Percentiles rank a stretch among this genome's conserved stretches.
phyloP scores from a whole-genome alignment of 2,329 filamentous ascomycete genomes.

The Pestalotiopsis sp. region DNA sequence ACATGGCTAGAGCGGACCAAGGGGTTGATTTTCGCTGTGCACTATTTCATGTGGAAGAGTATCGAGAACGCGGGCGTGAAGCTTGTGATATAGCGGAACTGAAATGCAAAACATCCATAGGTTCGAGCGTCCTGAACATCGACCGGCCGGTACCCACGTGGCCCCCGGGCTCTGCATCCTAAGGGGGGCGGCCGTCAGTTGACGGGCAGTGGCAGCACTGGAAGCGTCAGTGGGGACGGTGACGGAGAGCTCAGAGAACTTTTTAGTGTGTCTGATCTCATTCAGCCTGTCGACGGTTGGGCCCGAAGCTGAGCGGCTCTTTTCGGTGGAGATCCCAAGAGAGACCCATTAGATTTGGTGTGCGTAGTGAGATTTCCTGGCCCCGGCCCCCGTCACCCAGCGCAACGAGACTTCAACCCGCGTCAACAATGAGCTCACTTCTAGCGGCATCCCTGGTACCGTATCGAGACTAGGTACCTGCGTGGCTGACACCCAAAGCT shows the following conservation, averaged over 20 bases:
- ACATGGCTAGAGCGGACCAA: background rate
- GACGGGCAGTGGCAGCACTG: background rate
- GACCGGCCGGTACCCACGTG: background rate
- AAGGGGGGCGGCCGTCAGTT: background rate
- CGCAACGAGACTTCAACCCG: constrained; percentile 1
- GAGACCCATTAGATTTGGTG: background rate
- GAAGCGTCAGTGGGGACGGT: no score
- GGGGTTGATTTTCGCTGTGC: background rate
- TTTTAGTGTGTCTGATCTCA: background rate
- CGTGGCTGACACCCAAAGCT: constrained; percentile 2
- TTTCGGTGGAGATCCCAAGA: background rate
- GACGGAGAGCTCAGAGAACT: no score
- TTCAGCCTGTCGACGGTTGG: background rate
- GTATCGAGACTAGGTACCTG: constrained; percentile 1
- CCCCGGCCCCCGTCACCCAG: constrained; percentile 9
- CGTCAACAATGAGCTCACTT: constrained; percentile 12
- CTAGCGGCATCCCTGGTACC: background rate
- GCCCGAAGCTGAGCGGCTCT: background rate
- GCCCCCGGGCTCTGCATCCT: background rate
- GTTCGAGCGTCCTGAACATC: background rate
- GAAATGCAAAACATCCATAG: background rate
- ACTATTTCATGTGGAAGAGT: background rate
- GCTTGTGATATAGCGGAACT: background rate
- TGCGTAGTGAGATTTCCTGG: background rate
- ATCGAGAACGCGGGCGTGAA: background rate